Percentiles rank a stretch among this genome's conserved stretches.
These are phyloP conservation scores for Ananas comosus DNA, from an alignment of 176 grass and related monocot genomes.

Conservation along the genomic window DNA sequence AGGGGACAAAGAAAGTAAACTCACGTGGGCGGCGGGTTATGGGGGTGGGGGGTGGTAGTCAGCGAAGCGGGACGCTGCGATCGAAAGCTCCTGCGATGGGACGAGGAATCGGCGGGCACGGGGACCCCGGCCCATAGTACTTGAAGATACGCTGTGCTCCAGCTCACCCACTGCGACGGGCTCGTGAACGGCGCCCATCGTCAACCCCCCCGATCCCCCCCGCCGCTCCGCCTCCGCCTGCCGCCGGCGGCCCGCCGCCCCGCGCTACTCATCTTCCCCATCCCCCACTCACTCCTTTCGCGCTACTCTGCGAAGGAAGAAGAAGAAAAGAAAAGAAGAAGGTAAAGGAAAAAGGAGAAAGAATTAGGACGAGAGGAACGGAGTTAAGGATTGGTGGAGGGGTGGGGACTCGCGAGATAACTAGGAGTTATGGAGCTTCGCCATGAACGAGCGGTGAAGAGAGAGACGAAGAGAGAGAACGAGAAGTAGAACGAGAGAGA, in stretches of 20 bases:
- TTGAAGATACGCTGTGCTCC: conserved; percentile 93
- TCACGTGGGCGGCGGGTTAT: conserved; percentile 60
- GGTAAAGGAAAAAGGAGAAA: neutral
- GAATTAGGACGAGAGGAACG: neutral
- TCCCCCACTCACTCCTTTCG: neutral
- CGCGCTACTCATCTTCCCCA: conserved; percentile 18
- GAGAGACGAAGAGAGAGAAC: neutral
- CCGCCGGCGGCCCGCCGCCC: conserved; percentile 7
- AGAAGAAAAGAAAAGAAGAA: conserved; percentile 1
- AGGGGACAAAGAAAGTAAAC: neutral
- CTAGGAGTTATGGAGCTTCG: neutral
- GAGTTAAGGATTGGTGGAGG: neutral
- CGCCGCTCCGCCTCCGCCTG: conserved; percentile 44
- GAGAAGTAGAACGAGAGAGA: too few species aligned
- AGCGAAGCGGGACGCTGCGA: conserved; percentile 36
- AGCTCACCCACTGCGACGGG: conserved; percentile 92
- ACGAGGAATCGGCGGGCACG: conserved; percentile 85
- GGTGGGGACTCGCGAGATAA: neutral
- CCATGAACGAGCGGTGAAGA: neutral
- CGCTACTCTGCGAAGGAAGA: neutral
- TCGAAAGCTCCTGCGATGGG: conserved; percentile 56
- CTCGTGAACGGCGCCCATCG: conserved; percentile 62
- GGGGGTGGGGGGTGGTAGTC: conserved; percentile 33
- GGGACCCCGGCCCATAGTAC: conserved; percentile 91
- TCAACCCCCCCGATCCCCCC: conserved; percentile 1